These are phyloP conservation scores for Didymella arachidicola DNA, from an alignment of 2,329 filamentous ascomycete species.

Conservation along the genomic window DNA sequence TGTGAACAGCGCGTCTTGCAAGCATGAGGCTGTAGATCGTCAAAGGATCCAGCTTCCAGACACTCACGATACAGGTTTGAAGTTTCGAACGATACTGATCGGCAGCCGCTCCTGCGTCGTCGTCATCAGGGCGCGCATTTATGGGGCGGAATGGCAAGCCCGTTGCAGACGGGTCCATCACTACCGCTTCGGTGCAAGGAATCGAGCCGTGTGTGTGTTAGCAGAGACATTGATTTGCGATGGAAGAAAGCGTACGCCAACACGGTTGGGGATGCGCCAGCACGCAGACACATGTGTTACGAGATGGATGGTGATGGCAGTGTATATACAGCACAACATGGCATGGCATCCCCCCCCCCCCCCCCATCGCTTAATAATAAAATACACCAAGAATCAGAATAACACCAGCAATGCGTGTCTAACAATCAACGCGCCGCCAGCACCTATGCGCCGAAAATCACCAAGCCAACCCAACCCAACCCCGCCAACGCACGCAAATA, in stretches of 20 bases:
- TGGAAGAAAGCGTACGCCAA: too few species aligned
- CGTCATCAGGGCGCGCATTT: conserved; percentile 10
- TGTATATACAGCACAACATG: neutral
- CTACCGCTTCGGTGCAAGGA: conserved; percentile 1
- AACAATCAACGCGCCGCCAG: neutral
- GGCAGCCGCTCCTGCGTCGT: conserved; percentile 8
- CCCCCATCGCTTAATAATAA: too few species aligned
- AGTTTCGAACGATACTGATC: neutral
- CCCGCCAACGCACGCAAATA: neutral
- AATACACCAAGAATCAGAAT: too few species aligned
- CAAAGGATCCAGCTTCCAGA: neutral
- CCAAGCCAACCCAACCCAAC: neutral
- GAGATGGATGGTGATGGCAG: neutral
- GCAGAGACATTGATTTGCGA: too few species aligned
- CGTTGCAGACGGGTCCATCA: conserved; percentile 6
- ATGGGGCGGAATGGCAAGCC: conserved; percentile 5
- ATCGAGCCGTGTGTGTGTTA: conserved; percentile 4
- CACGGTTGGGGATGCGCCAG: too few species aligned
- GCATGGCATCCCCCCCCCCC: too few species aligned
- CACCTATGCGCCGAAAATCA: neutral
- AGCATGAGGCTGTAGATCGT: neutral
- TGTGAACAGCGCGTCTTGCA: neutral
- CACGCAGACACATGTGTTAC: too few species aligned
- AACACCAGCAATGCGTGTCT: neutral
- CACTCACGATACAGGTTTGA: conserved; percentile 1